Evolutionary conservation across 768 basidiomycete genomes (phyloP), one percentile per base, ranked within the genome.

Genomic region (Lentinula guzmanii): DNA sequence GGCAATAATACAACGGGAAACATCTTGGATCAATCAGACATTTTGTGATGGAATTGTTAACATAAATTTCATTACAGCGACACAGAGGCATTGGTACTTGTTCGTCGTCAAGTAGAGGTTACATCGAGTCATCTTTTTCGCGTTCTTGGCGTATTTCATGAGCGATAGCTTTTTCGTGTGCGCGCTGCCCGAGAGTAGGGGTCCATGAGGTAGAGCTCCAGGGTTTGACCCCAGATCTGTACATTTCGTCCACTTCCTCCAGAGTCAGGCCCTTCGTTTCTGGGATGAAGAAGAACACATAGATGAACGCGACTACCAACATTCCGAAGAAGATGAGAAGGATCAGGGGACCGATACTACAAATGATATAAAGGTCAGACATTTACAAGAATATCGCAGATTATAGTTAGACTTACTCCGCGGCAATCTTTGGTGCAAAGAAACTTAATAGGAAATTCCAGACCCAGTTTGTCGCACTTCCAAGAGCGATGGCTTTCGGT

Each of bases 171-270:
- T 76, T 66, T 50, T 72, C 67, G 52, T 76, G 80, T 28, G 77
- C 69, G 50, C 75, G 71, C 58, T 83, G 80, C 52, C 62, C 71
- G 58, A 74, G 72, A 70, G 77, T 79, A 0, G 86, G 86, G 60
- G 68, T 81, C 87, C 88, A 91, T 1, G 65, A 65, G 1, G 78
- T 65, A 0, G 87, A 87, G 39, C 81, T 73, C 89, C 90, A 91
- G 2, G 89, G 86, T 52, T 79, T 79, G 60, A 88, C 73, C 5
- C 81, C 79, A n/a, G 86, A 76, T 54, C 85, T 80, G 65, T 90
- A 90, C 77, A 91, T 70, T 71, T 89, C 87, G 69, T 91, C 89
- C 63, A 90, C 86, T 78, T 89, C 86, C 75, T 91, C 90, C 64
- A 90, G 71, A 58, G 84, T 83, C 21, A 92, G 80, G 10, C 90